Evolutionary conservation across 306 rosid species (phyloP).

Genomic region (Carpinus fangiana): DNA sequence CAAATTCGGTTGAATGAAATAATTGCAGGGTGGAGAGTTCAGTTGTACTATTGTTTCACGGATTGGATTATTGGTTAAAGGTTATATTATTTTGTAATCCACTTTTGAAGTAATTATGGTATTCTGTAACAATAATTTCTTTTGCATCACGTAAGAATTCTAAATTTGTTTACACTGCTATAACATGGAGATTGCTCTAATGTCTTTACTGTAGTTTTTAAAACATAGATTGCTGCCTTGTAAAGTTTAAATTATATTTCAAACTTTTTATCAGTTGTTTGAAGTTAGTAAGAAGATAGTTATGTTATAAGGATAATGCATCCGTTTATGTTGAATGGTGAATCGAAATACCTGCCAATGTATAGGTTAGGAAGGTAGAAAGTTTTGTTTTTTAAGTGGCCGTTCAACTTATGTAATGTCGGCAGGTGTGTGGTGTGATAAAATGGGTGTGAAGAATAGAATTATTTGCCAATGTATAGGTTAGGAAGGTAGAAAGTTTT

Average conservation of each 20-base stretch:
- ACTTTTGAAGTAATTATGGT: constrained; percentile 32
- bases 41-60: constrained; percentile 25
- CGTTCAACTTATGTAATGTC: no score
- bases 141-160: background rate
- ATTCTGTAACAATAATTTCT: constrained; percentile 9
- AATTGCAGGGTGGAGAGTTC: constrained; percentile 24
- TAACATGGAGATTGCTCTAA: background rate
- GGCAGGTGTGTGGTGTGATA: no score
- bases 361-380: no score
- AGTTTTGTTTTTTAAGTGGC: no score
- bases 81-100: constrained; percentile 31
- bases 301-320: background rate
- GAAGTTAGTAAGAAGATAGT: background rate
- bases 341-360: background rate
- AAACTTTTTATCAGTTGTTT: background rate
- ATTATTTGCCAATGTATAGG: no score
- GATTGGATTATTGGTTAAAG: constrained; percentile 15
- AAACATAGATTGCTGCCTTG: background rate
- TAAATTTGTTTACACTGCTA: constrained; percentile 14
- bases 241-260: background rate
- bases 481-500: no score
- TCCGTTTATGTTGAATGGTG: background rate
- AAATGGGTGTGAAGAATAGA: no score
- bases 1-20: constrained; percentile 28
- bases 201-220: background rate